These are phyloP conservation scores for Allium sativum DNA, from an alignment of 106 monocot genomes.

Conservation along the genomic window DNA sequence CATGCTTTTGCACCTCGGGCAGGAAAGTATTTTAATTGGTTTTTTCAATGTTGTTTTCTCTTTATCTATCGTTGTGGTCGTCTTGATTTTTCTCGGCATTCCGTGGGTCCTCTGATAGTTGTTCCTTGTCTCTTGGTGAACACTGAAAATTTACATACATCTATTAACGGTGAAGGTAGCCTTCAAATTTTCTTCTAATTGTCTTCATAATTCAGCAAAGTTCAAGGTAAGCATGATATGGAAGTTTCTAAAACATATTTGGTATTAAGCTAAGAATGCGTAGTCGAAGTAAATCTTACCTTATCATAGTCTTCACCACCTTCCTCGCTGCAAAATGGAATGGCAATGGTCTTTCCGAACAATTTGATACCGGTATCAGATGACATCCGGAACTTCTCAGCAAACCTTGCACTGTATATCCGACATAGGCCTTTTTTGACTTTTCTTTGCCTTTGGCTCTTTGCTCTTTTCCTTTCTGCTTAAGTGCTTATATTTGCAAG, in stretches of 20 bases:
- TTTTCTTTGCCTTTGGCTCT: too few relatives aligned
- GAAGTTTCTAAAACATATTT: too few relatives aligned
- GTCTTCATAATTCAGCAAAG: too few relatives aligned
- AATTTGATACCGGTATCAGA: constrained; percentile 40
- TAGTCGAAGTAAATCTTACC: constrained; percentile 7
- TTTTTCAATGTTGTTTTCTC: constrained; percentile 32
- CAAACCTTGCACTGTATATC: too few relatives aligned
- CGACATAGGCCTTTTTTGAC: too few relatives aligned
- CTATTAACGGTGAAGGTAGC: too few relatives aligned
- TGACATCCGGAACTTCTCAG: too few relatives aligned
- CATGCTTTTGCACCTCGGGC: constrained; percentile 66
- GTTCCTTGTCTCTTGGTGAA: background rate
- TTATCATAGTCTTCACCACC: constrained; percentile 12
- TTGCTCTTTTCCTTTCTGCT: too few relatives aligned
- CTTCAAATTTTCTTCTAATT: too few relatives aligned
- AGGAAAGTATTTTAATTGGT: constrained; percentile 67
- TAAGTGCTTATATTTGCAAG: too few relatives aligned
- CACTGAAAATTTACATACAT: too few relatives aligned
- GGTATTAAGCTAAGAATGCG: background rate
- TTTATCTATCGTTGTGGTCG: background rate
- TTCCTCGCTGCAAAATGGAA: background rate
- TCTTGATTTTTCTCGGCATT: constrained; percentile 1
- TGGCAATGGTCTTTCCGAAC: constrained; percentile 48
- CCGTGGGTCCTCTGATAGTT: constrained; percentile 1
- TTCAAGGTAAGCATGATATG: too few relatives aligned